Evolutionary conservation across 2,329 filamentous ascomycete species (phyloP).

Genomic region (Pseudocercospora macadamiae): DNA sequence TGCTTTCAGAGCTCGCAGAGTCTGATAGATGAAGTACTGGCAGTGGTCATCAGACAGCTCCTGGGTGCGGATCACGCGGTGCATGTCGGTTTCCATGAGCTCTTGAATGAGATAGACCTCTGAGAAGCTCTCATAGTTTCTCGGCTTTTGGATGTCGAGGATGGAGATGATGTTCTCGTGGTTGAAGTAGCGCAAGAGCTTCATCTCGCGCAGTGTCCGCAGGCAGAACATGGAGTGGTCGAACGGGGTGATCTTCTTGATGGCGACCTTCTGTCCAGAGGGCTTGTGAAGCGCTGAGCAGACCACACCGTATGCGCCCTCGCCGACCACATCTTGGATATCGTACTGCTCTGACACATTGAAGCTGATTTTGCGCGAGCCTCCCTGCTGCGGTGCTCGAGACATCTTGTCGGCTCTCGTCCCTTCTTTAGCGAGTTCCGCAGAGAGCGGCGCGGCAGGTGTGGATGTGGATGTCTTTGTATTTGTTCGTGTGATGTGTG

Average conservation of each 20-base stretch:
- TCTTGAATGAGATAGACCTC: constrained; percentile 99
- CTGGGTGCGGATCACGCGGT: constrained; percentile 96
- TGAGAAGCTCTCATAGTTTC: constrained; percentile 93
- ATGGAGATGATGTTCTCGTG: constrained; percentile 99
- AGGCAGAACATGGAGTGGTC: constrained; percentile 69
- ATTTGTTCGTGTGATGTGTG: not conserved
- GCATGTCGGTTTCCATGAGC: constrained; percentile 99
- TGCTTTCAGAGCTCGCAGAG: constrained; percentile 92
- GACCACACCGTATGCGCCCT: constrained; percentile 97
- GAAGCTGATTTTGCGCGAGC: constrained; percentile 94
- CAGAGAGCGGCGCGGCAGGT: not conserved
- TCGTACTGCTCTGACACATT: constrained; percentile 99
- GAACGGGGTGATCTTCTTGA: constrained; percentile 99
- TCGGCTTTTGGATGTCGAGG: constrained; percentile 96
- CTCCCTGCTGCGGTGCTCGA: constrained; percentile 37
- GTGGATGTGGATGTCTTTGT: not conserved
- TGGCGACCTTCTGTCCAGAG: constrained; percentile 96
- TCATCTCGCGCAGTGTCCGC: constrained; percentile 97
- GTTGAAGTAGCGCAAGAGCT: constrained; percentile 97
- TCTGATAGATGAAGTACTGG: constrained; percentile 99
- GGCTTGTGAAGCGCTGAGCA: constrained; percentile 98
- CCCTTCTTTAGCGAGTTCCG: constrained; percentile 6
- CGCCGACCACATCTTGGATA: constrained; percentile 98
- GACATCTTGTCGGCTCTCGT: constrained; percentile 23
- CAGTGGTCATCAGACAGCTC: constrained; percentile 98